phyloP scores from a whole-genome alignment of 2,329 filamentous ascomycete species.

The Penicillium thymicola region DNA sequence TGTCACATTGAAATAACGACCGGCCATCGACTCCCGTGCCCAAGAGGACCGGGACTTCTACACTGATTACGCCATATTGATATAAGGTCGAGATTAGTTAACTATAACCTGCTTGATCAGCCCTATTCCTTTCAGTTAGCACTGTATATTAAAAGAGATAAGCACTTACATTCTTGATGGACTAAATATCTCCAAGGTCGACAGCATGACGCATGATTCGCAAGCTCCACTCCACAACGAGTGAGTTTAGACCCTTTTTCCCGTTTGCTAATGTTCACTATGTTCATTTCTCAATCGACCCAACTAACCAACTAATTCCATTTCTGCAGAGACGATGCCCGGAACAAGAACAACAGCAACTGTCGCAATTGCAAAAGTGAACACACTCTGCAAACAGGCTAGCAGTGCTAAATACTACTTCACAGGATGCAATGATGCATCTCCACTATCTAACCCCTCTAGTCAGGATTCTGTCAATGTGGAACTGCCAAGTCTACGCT shows the following conservation, averaged over 20 bases:
- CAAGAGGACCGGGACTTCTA: no score
- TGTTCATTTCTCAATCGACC: neutral
- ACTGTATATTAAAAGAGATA: neutral
- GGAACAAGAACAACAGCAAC: neutral
- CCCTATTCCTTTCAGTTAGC: neutral
- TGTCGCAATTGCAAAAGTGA: neutral
- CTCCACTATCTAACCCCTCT: neutral
- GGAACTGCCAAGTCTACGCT: no score
- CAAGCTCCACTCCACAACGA: neutral
- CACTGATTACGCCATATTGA: neutral
- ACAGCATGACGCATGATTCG: neutral
- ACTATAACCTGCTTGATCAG: neutral
- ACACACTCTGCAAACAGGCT: neutral
- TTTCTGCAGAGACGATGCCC: neutral
- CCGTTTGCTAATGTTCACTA: neutral
- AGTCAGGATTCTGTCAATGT: no score
- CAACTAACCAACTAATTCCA: neutral
- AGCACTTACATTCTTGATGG: neutral
- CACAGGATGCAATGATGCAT: constrained; percentile 1
- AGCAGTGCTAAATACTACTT: neutral
- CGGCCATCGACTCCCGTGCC: no score
- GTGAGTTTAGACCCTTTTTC: neutral
- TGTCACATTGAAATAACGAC: neutral
- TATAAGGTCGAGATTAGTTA: no score
- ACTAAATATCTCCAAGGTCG: neutral